phyloP scores from a whole-genome alignment of 257 asterid genomes.

The Primulina tabacum region DNA sequence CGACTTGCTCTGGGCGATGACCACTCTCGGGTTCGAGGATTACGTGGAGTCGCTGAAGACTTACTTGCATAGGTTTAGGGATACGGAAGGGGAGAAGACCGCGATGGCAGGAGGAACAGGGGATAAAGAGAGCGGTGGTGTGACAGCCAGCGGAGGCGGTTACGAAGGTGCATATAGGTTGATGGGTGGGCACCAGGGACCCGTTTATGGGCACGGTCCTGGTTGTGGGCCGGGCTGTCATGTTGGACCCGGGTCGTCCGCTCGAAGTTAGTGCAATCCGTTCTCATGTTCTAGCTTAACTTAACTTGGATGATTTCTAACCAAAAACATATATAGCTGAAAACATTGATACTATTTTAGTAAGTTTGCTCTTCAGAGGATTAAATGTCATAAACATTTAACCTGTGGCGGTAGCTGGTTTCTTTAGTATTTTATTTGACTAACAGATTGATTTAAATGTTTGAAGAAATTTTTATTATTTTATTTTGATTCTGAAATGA shows the following conservation, averaged over 20 bases:
- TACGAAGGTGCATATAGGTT: slow-evolving; percentile 18
- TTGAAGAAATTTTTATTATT: too few species aligned
- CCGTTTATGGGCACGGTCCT: background rate
- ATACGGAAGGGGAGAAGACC: slow-evolving; percentile 41
- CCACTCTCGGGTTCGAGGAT: slow-evolving; percentile 35
- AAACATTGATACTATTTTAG: too few species aligned
- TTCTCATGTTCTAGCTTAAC: background rate
- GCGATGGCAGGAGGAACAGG: slow-evolving; percentile 29
- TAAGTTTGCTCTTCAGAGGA: too few species aligned
- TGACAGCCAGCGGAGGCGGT: slow-evolving; percentile 4
- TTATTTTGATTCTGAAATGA: too few species aligned
- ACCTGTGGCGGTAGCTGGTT: too few species aligned
- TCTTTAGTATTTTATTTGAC: too few species aligned
- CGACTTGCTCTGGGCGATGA: slow-evolving; percentile 40
- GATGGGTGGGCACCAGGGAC: background rate
- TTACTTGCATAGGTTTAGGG: slow-evolving; percentile 39
- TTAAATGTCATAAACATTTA: too few species aligned
- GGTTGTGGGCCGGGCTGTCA: background rate
- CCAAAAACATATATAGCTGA: background rate
- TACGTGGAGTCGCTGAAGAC: slow-evolving; percentile 38
- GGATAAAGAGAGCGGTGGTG: slow-evolving; percentile 24
- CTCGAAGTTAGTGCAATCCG: background rate
- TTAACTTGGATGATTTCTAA: background rate
- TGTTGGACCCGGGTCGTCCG: background rate
- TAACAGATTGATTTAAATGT: too few species aligned